Base-by-base conservation (phyloP, 768 basidiomycete species). In the Leccinellum albellum region DNA sequence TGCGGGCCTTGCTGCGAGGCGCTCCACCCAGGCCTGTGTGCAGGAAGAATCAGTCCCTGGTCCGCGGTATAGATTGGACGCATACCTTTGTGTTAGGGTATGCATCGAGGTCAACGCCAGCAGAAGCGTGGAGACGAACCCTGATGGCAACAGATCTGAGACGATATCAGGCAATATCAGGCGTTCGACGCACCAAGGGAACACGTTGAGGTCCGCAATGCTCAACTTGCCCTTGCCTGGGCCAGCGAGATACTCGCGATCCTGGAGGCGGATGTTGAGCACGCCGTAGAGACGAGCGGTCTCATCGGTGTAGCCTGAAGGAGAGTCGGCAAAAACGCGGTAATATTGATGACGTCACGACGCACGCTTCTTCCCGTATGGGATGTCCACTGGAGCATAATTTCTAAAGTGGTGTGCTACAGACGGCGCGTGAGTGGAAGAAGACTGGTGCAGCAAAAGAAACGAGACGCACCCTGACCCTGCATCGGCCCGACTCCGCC, bases 401-500 rank as follows among this genome's bases (percentile, higher is more conserved):
- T 71, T 70, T 53, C 74, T 77, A 75, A 93, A 94, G 74, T 91
- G 88, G 66, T 84, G 82, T 12, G 88, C 86, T 83, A 65, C 53
- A 14, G 24, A 8, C 24, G 17, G 46, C 42, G 28, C 21, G 44
- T 23, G 14, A 50, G 54, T 46, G 5, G n/a, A 29, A 54, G 70
- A 67, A 54, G 70, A 67, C 61, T 32, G n/a, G 17, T 10, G 1
- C 6, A 13, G 6, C 9, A 40, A 24, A 23, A 6, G 2, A 26
- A 54, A 52, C 32, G 15, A 1, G 17, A 31, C 53, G 31, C 49
- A 70, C 73, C 69, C 74, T 91, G 88, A 29, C 89, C 88, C 76
- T 93, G 89, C 89, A 92, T 94, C n/a, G 91, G 90, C 26, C 89
- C 90, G 23, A 91, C 71, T 24, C 87, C 90, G 1, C 88, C 90